Percentiles rank a stretch among this genome's conserved stretches.
These are phyloP conservation scores for Phytophthora boehmeriae DNA, from an alignment of 352 stramenopile species.

Conservation along the genomic window DNA sequence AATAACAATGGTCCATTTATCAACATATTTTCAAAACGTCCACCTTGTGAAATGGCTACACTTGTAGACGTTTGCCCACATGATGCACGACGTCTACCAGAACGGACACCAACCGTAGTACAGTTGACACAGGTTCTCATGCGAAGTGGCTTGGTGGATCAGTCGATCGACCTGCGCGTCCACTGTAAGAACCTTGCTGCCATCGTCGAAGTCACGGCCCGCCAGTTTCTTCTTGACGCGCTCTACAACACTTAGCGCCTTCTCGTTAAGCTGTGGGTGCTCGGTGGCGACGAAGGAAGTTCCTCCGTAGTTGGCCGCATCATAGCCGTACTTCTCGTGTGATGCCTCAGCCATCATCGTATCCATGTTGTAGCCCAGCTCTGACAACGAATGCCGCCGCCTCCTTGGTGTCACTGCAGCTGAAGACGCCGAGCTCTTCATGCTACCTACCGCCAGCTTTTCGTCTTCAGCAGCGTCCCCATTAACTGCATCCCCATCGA, in stretches of 20 bases:
- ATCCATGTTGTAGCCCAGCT: slow-evolving; percentile 67
- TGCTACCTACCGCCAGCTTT: slow-evolving; percentile 43
- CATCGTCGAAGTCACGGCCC: slow-evolving; percentile 97
- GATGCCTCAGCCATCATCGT: slow-evolving; percentile 63
- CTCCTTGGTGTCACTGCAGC: slow-evolving; percentile 46
- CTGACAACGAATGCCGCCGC: slow-evolving; percentile 63
- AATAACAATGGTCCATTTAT: neutral
- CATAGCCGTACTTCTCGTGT: slow-evolving; percentile 55
- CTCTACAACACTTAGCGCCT: slow-evolving; percentile 95
- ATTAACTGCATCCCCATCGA: slow-evolving; percentile 28
- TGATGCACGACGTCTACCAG: slow-evolving; percentile 52
- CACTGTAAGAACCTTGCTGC: slow-evolving; percentile 77
- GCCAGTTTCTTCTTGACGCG: slow-evolving; percentile 99
- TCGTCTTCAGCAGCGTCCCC: slow-evolving; percentile 35
- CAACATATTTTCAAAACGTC: slow-evolving; percentile 2
- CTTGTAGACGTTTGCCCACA: neutral
- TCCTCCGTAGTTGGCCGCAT: neutral
- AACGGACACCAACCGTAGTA: slow-evolving; percentile 99
- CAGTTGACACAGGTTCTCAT: slow-evolving; percentile 98
- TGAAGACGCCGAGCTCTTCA: slow-evolving; percentile 66
- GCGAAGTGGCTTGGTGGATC: slow-evolving; percentile 98
- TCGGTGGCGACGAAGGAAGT: slow-evolving; percentile 63
- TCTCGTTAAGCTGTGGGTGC: slow-evolving; percentile 86
- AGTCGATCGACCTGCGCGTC: slow-evolving; percentile 97
- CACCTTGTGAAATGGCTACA: neutral